phyloP scores from a whole-genome alignment of 1,284 basidiomycete species.

The Mycocalia duriaeana region DNA sequence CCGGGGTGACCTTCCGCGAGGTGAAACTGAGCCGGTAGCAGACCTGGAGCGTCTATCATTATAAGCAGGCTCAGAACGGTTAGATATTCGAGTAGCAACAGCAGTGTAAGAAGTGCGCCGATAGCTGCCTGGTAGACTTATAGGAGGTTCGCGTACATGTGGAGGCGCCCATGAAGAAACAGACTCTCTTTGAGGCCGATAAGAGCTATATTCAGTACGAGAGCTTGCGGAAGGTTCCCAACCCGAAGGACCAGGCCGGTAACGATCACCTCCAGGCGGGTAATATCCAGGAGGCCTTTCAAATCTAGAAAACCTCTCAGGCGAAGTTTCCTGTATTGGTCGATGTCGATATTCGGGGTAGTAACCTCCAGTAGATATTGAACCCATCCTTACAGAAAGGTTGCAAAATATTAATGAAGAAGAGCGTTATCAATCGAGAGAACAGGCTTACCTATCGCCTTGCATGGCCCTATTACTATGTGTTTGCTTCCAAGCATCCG shows the following conservation, averaged over 20 bases:
- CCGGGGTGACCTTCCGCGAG: constrained; percentile 2
- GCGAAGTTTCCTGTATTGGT: constrained; percentile 26
- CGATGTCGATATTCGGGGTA: constrained; percentile 24
- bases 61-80: constrained; percentile 17
- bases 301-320: constrained; percentile 26
- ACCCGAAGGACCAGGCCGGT: constrained; percentile 35
- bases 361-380: constrained; percentile 14
- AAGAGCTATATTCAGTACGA: constrained; percentile 29
- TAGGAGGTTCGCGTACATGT: constrained; percentile 2
- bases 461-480: constrained; percentile 33
- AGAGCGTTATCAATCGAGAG: constrained; percentile 1
- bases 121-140: constrained; percentile 16
- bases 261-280: constrained; percentile 33
- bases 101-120: constrained; percentile 17
- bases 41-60: constrained; percentile 12
- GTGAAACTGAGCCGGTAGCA: constrained; percentile 7
- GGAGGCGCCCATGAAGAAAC: constrained; percentile 5
- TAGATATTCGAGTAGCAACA: constrained; percentile 12
- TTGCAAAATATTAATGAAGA: neutral
- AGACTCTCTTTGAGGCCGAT: constrained; percentile 34
- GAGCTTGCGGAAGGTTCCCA: constrained; percentile 24
- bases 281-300: constrained; percentile 22
- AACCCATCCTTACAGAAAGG: neutral
- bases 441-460: constrained; percentile 26
- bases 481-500: constrained; percentile 62